Percentiles rank a stretch among this genome's conserved stretches.
Conservation (phyloP, 2,329 filamentous ascomycete species). For the Paraphaeosphaeria sporulosa region DNA sequence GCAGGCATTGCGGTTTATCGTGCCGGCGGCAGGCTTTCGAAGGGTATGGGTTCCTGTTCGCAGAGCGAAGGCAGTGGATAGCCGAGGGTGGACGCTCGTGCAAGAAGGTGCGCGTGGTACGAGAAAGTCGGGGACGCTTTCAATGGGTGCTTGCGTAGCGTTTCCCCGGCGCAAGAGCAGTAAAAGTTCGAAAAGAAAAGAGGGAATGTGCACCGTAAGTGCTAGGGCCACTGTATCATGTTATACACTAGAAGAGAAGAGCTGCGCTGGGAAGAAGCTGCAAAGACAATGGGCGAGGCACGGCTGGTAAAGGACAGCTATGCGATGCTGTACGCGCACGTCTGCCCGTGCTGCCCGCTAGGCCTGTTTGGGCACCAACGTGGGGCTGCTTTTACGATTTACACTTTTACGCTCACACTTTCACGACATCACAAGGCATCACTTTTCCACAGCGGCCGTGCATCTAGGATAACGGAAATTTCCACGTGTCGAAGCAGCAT, state of each 20-base stretch:
- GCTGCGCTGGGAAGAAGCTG: constrained; percentile 10
- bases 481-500: not conserved
- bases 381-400: not conserved
- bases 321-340: constrained; percentile 28
- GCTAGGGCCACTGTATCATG: constrained; percentile 21
- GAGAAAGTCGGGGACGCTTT: constrained; percentile 16
- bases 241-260: constrained; percentile 19
- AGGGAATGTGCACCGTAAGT: constrained; percentile 23
- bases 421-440: not conserved
- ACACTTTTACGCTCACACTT: constrained; percentile 1
- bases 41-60: not conserved
- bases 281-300: constrained; percentile 23
- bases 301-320: constrained; percentile 46
- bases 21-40: constrained; percentile 17
- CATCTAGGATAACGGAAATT: not conserved
- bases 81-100: constrained; percentile 2
- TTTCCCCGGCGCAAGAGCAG: constrained; percentile 17
- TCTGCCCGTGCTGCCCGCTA: not conserved
- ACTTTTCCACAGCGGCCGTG: not conserved
- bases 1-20: constrained; percentile 69
- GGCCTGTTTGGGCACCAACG: not conserved
- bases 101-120: constrained; percentile 14
- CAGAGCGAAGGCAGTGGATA: not conserved
- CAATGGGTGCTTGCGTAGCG: constrained; percentile 17
- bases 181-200: constrained; percentile 7